phyloP scores from a whole-genome alignment of 1,284 basidiomycete genomes.

The Fomes fomentarius region DNA sequence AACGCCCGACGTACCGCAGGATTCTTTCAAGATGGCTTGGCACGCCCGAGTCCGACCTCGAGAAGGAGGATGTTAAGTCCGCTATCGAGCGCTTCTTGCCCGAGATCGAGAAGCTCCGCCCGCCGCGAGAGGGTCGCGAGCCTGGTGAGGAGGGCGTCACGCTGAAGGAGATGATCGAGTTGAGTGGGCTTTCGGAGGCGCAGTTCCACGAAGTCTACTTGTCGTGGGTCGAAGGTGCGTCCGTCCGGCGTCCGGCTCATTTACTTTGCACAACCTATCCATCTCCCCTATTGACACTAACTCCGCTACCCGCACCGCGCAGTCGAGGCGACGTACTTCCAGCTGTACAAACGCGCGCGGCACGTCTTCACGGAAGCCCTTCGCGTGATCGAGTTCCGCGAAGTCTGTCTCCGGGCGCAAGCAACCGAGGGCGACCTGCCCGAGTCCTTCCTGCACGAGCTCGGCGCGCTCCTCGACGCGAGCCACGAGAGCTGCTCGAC shows the following conservation, averaged over 20 bases:
- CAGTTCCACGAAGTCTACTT: conserved; percentile 71
- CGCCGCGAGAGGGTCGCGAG: conserved; percentile 35
- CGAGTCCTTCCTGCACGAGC: conserved; percentile 41
- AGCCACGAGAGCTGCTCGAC: conserved; percentile 73
- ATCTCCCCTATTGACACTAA: background rate
- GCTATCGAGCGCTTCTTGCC: conserved; percentile 51
- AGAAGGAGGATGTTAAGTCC: conserved; percentile 45
- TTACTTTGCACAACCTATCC: background rate
- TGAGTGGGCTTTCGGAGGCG: conserved; percentile 58
- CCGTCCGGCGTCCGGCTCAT: background rate
- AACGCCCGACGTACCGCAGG: conserved; percentile 47
- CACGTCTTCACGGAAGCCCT: conserved; percentile 80
- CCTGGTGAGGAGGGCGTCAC: conserved; percentile 59
- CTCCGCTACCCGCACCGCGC: background rate
- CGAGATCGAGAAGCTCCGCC: conserved; percentile 56
- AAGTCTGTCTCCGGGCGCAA: conserved; percentile 56
- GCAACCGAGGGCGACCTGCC: conserved; percentile 20
- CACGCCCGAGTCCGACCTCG: conserved; percentile 48
- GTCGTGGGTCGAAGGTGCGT: conserved; percentile 75
- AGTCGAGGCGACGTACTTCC: conserved; percentile 82
- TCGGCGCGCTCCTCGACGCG: conserved; percentile 79
- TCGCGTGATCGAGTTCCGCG: conserved; percentile 77
- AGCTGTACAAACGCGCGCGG: conserved; percentile 77
- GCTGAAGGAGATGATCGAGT: conserved; percentile 71
- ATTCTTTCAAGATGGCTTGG: conserved; percentile 54